Base-by-base conservation (phyloP, 306 rosid species). In the Trifolium pratense region DNA sequence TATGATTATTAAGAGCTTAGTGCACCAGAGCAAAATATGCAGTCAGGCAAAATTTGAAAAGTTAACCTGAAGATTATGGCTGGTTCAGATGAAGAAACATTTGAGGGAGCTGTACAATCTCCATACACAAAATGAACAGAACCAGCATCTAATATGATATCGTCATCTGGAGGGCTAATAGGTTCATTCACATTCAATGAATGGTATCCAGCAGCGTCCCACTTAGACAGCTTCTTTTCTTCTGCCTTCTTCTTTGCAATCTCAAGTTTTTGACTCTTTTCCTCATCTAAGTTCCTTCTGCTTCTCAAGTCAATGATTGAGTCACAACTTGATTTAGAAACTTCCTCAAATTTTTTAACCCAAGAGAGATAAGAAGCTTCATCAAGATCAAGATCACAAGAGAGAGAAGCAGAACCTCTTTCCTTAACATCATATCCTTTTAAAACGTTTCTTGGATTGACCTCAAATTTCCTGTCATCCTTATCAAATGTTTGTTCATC, bases 351-450 rank as follows among this genome's bases (percentile, higher is more conserved):
- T 21, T 89, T 91, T 81, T 89, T 89, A 68, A 94, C 81, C 98
- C 98, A 94, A 21, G 97, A 85, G 52, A 84, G 85, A 87, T 94
- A 94, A 16, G 89, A 91, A 57, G 79, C 92, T 81, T 89, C 96
- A 64, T 89, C 97, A 66, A 88, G 82, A 80, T 74, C 83, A 71
- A 85, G 83, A 80, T 87, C 83, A 53, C 71, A 70, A 73, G 76
- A 43, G 25, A 81, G 58, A 70, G 84, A 72, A 70, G 81, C 61
- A 56, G 83, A 71, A 75, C 61, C 63, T 85, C 78, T 83, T 76
- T 77, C 82, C 62, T 52, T 32, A 64, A 77, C 73, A 76, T 73
- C 89, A 75, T 67, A 12, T 63, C 71, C 87, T 63, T 79, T 79
- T 71, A 74, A 60, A 63, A 77, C 18, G 57, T 83, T 85, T 16